Base-by-base conservation (phyloP, 1,284 basidiomycete genomes). In the Irpex sp. region DNA sequence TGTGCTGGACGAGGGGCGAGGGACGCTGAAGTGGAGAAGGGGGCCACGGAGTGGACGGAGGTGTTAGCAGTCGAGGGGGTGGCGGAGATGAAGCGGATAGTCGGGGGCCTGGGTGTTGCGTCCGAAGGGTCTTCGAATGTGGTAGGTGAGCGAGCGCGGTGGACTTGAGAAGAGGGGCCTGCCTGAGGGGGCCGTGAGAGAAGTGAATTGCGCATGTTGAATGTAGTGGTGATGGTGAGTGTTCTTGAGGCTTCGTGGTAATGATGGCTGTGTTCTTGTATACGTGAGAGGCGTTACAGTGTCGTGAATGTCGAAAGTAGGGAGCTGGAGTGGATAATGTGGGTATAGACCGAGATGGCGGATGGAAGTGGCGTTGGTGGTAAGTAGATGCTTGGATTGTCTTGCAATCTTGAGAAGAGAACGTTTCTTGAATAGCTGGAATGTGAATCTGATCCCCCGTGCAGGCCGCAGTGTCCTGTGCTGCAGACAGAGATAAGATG, bases 81-180 rank as follows among this genome's bases (percentile, higher is more conserved):
- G 1, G 87, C 86, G 19, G 84, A 80, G 65, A 85, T 82, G 67
- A 90, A 81, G 45, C 86, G 80, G 61, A 90, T 90, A 58, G 86
- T 84, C 18, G 87, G 85, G 61, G 39, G 10, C 69, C 23, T 67
- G 72, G 60, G 72, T 8, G 71, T 64, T 19, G 75, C 72, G 51
- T 74, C 74, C 48, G 47, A 70, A 56, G 42, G 4, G 23, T 54
- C 28, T 16, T 28, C 28, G 28, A 28, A 28, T 28, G 21, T 16
- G 18, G 12, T 18, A 18, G 21, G 28, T 72, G 67, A 49, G 73
- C 67, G 58, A 64, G 69, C 35, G 71, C 64, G 60, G 67, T 67
- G 53, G 71, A 66, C 39, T 66, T 68, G 61, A 42, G 39, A 42
- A 66, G 60, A 39, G 68, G 67, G 60, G 68, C 67, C 45, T 68